Evolutionary conservation across 768 basidiomycete species (phyloP).

Genomic region (Gautieria morchelliformis): DNA sequence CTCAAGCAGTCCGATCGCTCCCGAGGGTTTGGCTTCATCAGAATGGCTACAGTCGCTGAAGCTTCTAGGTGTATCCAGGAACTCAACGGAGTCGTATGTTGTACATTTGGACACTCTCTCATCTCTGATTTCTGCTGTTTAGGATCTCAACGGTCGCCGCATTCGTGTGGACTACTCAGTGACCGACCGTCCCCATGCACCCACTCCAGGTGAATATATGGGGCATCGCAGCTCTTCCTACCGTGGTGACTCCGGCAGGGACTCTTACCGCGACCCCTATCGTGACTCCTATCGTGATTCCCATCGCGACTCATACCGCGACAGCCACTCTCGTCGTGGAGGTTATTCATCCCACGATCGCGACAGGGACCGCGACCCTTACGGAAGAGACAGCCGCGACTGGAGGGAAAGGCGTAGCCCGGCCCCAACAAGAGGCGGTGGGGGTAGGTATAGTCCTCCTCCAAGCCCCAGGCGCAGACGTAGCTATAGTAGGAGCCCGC

Average conservation of each 20-base stretch:
- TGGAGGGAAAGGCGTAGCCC: constrained; percentile 79
- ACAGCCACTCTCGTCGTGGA: constrained; percentile 33
- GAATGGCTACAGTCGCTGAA: constrained; percentile 84
- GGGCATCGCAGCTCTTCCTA: constrained; percentile 63
- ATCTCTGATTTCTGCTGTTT: neutral
- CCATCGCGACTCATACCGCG: constrained; percentile 26
- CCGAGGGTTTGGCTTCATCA: constrained; percentile 96
- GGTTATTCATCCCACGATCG: constrained; percentile 22
- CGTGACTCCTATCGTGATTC: constrained; percentile 26
- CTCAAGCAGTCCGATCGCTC: constrained; percentile 76
- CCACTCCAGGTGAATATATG: constrained; percentile 98
- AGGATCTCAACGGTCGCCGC: constrained; percentile 92
- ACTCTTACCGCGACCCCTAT: constrained; percentile 36
- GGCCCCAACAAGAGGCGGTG: constrained; percentile 36
- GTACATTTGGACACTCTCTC: neutral
- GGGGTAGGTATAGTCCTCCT: constrained; percentile 69
- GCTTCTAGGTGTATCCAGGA: constrained; percentile 81
- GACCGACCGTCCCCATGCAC: constrained; percentile 86
- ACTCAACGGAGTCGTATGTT: constrained; percentile 73
- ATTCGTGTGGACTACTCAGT: constrained; percentile 97
- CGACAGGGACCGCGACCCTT: constrained; percentile 49
- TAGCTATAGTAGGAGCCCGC: constrained; percentile 75
- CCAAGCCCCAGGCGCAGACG: constrained; percentile 49
- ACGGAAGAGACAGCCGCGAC: constrained; percentile 62
- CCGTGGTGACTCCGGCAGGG: constrained; percentile 27